Percentiles rank a stretch among this genome's conserved stretches.
Evolutionary conservation across 768 basidiomycete species (phyloP).

Genomic region (Boletus eberwhitei): DNA sequence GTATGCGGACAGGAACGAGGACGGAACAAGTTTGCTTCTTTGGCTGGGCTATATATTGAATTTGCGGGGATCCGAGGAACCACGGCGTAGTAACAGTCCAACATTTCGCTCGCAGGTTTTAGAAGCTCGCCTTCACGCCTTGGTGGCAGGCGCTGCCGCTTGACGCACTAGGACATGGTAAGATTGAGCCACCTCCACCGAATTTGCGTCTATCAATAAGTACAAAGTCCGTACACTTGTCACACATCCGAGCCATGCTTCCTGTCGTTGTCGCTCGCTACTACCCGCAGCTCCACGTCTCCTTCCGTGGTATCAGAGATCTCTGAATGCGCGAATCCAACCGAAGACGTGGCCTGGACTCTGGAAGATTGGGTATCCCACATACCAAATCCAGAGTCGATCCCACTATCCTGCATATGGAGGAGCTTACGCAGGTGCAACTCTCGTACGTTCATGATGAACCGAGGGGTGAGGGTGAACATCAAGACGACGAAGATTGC

Average conservation of each 20-base stretch:
- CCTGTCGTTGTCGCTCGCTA: not conserved
- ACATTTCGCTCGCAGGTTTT: no score
- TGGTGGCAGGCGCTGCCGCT: no score
- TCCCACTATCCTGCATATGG: not conserved
- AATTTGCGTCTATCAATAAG: not conserved
- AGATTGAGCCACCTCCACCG: no score
- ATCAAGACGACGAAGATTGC: not conserved
- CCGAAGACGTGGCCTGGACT: not conserved
- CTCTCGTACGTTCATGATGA: constrained; percentile 18
- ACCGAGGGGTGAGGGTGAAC: constrained; percentile 16
- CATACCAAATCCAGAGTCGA: constrained; percentile 18
- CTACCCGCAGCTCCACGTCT: constrained; percentile 5
- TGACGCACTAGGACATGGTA: no score
- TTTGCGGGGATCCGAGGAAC: no score
- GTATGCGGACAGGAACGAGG: no score
- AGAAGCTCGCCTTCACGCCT: no score
- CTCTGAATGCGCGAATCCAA: not conserved
- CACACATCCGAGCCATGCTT: no score
- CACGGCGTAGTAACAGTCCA: no score
- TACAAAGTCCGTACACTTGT: not conserved
- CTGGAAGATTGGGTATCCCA: not conserved
- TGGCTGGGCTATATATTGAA: no score
- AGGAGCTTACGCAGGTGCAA: not conserved
- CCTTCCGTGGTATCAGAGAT: not conserved
- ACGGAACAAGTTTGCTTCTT: no score